Evolutionary conservation across 768 basidiomycete genomes (phyloP), one percentile per base, ranked within the genome.

Genomic region (Pleurotus djamor): DNA sequence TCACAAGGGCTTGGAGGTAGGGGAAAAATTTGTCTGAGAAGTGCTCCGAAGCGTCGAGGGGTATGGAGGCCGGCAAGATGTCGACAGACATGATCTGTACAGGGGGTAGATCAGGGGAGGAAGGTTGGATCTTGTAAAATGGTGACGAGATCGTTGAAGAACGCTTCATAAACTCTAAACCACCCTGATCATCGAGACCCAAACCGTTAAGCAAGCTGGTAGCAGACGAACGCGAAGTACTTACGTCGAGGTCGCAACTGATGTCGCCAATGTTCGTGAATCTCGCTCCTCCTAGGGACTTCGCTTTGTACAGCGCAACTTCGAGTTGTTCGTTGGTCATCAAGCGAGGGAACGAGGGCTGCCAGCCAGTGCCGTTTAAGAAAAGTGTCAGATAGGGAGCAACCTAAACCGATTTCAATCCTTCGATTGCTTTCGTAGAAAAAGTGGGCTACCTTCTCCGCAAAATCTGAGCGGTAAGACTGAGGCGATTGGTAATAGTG

Each of bases 281-380:
- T 21, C 90, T 77, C 13, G 78, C 83, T 2, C 74, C 79, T 5
- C 83, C 82, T 1, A 88, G 65, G 6, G 74, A 68, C 41, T 76
- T 75, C 0, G 84, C 88, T 3, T 71, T 75, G 36, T 72, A 61
- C 5, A 88, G 77, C 0, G 86, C 81, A 2, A 70, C 68, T 0
- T 72, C 68, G 6, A 95, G 76, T 62, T 91, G 85, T 0, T 77
- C 76, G 16, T 81, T 91, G 0, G 83, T 83, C 83, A 96, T 88
- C 3, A 96, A 73, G 4, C 91, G 83, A 17, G 95, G 95, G 72
- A 83, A 96, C 0, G 78, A 81, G 0, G 84, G 80, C 4, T 85
- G 76, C 94, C 95, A 96, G 34, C 93, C 94, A 0, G 88, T 83
- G 12, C 93, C 95, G 66, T 97, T 94, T 52, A 96, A 76, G 61